Percentiles rank a stretch among this genome's conserved stretches.
These are phyloP conservation scores for Crithidia sp. DNA, from an alignment of 208 protist genomes.

Conservation along the genomic window DNA sequence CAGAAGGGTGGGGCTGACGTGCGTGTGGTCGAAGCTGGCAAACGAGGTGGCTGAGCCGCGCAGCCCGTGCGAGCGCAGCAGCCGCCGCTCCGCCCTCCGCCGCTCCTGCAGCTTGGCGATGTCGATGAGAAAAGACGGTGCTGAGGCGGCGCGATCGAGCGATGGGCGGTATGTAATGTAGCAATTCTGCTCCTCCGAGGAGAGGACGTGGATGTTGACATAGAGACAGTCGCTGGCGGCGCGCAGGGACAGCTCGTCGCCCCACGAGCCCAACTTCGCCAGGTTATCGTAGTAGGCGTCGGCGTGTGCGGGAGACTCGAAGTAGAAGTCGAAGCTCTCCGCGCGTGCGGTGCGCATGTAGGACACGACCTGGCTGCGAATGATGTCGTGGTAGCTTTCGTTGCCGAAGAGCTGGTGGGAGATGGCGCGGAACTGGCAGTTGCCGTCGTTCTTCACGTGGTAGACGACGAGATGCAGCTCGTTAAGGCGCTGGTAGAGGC, in stretches of 20 bases:
- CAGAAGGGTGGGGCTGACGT: too few species aligned
- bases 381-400: constrained; percentile 82
- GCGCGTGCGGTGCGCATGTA: constrained; percentile 80
- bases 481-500: constrained; percentile 61
- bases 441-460: constrained; percentile 83
- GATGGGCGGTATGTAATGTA: constrained; percentile 82
- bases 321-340: constrained; percentile 82
- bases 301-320: constrained; percentile 60
- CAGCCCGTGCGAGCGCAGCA: constrained; percentile 19
- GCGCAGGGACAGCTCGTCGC: constrained; percentile 88
- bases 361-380: constrained; percentile 75
- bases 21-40: constrained; percentile 4
- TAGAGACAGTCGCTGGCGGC: constrained; percentile 84
- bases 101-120: constrained; percentile 43
- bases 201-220: constrained; percentile 87
- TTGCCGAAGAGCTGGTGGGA: constrained; percentile 85
- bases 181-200: constrained; percentile 79
- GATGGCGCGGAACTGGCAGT: constrained; percentile 91
- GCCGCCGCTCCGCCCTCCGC: constrained; percentile 19
- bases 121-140: constrained; percentile 82
- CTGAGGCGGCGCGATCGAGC: constrained; percentile 43
- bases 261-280: constrained; percentile 68
- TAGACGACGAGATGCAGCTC: constrained; percentile 61
- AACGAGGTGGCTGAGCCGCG: background rate
- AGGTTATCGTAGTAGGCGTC: constrained; percentile 75